Base-by-base conservation (phyloP, 176 grass and related monocot species). In the Raddia guianensis region DNA sequence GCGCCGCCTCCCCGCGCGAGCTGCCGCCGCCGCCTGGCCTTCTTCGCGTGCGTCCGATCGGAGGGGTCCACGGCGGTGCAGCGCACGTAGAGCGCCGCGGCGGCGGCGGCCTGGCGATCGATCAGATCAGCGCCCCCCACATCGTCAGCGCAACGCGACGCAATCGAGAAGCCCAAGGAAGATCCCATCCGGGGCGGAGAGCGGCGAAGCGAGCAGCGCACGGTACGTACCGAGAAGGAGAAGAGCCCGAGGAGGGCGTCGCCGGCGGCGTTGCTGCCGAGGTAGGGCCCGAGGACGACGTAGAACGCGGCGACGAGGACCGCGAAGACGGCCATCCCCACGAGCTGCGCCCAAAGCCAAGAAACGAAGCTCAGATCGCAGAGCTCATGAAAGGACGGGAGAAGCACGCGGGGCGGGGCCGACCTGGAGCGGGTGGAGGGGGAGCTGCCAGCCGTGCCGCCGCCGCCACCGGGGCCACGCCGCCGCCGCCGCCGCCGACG, bases 381-480 rank as follows among this genome's bases (percentile, higher is more conserved):
- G 68, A 68, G 68, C 7, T n/a, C 16, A 58, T 20, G 57, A 66
- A 70, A 35, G 62, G 53, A 59, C 3, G 21, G 15, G 1, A 51
- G 58, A 12, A 0, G n/a, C 11, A 4, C 20, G 5, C 7, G 18
- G 18, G 68, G 5, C 7, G 18, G 18, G 68, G 34, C 34, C 62
- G n/a, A 94, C 95, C 95, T 98, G 92, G 62, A 99, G 90, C 6
- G 88, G 92, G 83, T 99, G 96, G 59, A 95, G 92, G 12, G 96
- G 96, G 3, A 87, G 88, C 78, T 99, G 88, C 92, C 96, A 99
- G 13, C 96, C 92, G 67, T 99, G 96, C 34, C 93, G 70, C 21
- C 96, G 87, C 10, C 76, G 45, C 86, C 73, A 87, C 6, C 16
- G 69, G 6, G 70, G 69, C 69, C 70, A 79, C 48, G 60, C 62